Evolutionary conservation across 148 eudicot species (phyloP), one percentile per base, ranked within the genome.

Genomic region (Persicaria maculosa): DNA sequence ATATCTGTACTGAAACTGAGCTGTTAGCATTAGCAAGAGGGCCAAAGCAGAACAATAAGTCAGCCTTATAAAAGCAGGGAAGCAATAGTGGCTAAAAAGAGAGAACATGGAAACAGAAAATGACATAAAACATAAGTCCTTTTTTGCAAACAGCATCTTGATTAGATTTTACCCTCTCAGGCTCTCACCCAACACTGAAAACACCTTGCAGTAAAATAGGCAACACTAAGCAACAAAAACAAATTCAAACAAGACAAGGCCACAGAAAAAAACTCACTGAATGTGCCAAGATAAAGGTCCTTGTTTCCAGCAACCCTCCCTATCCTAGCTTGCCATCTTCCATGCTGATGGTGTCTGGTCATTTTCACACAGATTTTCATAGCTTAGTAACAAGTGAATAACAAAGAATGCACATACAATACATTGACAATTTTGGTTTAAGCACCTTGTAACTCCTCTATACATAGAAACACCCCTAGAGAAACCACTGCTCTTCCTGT

Each of bases 261-360:
- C 2, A 9, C 17, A 4, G 25, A 52, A 1, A 62, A 62, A 62
- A 62, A 62, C 68, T 62, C 19, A 62, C 68, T 20, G 40, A 62
- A 93, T 76, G 98, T 93, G 61, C 98, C 98, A 54, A 93, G 93
- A 81, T 93, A 93, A 17, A 93, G 92, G 80, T 93, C 98, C 73
- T 93, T 93, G 86, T 93, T 93, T 20, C 98, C 98, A 14, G 98
- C 94, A 45, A 93, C 98, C 1, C 98, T 83, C 44, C 98, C 98
- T 20, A 93, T 93, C 74, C 98, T 82, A 70, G 98, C 98, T 84
- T 93, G 98, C 98, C 98, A 93, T 83, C 98, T 83, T 46, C 98
- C 98, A 87, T 91, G 97, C 76, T 91, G 98, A 77, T 93, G 98
- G 80, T 93, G 98, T 86, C 98, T 93, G 86, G 62, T 72, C 22